Base-by-base conservation (phyloP, 2,329 filamentous ascomycete species). In the Stachybotrys chartarum region DNA sequence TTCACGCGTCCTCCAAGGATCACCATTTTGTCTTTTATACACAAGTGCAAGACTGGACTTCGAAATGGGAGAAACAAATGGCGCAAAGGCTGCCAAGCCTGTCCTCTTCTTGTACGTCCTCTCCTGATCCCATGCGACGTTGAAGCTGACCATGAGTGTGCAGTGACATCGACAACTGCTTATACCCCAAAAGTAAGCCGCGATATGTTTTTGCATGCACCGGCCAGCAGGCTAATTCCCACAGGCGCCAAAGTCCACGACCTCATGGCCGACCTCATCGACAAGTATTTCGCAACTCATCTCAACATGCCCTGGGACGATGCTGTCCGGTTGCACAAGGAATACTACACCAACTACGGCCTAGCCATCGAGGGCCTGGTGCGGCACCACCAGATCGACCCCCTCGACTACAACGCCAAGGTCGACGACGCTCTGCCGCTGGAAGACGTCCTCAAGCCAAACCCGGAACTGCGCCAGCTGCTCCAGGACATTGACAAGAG, bases 131-230 rank as follows among this genome's bases (percentile, higher is more conserved):
- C 35, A 10, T 6, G 10, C 3, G 35, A 50, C 50, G 14, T n/a
- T 42, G 35, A 42, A 42, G 7, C 50, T n/a, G 50, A 48, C 52
- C 11, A 52, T 51, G 7, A 39, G 14, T 51, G 16, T 17, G 83
- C 71, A 97, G 97, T 68, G 94, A 99, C 69, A 97, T 99, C 67
- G 94, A 99, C 78, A 99, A 99, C 68, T 99, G 95, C 73, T 83
- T 97, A 55, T 97, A 97, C 67, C 85, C 92, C 0, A 91, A 87
- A 73, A 92, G 90, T 91, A 67, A 72, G 81, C n/a, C 17, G 24
- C 5, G 18, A 32, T 16, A 24, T 50, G 24, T 3, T n/a, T 24
- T 18, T 30, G 10, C 24, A 17, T 18, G 49, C 5, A 10, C 30
- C 18, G 30, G 8, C 18, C 18, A 44, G n/a, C 58, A 58, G 55